These are phyloP conservation scores for Monosporascus sp. DNA, from an alignment of 2,329 filamentous ascomycete genomes.

Conservation along the genomic window DNA sequence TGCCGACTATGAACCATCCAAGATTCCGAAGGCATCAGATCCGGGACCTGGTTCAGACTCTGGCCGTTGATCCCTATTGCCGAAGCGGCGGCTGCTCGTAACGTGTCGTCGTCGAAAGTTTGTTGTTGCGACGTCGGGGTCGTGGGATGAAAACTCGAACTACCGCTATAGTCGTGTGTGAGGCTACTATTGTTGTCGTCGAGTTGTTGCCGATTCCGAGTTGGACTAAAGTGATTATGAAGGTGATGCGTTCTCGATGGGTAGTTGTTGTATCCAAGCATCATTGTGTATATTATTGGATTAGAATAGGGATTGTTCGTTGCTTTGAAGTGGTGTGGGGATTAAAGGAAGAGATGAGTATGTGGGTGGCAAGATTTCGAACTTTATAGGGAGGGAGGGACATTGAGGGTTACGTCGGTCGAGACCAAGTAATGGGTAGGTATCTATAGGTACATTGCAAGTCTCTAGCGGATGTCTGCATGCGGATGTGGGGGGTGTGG, in stretches of 20 bases:
- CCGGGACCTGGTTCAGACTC: slow-evolving; percentile 21
- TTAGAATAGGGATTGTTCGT: not conserved
- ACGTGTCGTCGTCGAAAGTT: slow-evolving; percentile 18
- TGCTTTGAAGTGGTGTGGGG: not conserved
- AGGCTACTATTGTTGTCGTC: slow-evolving; percentile 17
- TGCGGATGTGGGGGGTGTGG: too few relatives aligned
- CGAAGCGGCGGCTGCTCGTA: not conserved
- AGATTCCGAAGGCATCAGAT: slow-evolving; percentile 27
- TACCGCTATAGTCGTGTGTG: too few relatives aligned
- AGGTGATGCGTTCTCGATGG: slow-evolving; percentile 19
- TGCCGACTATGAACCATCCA: slow-evolving; percentile 24
- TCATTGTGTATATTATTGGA: slow-evolving; percentile 18
- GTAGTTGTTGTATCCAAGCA: slow-evolving; percentile 26
- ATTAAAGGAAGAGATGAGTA: too few relatives aligned
- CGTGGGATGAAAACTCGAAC: not conserved
- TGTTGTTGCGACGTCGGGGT: slow-evolving; percentile 13
- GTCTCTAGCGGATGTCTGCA: too few relatives aligned
- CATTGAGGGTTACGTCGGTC: too few relatives aligned
- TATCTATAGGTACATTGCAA: too few relatives aligned
- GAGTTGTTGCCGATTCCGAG: slow-evolving; percentile 6
- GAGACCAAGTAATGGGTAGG: too few relatives aligned
- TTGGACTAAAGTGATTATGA: slow-evolving; percentile 2
- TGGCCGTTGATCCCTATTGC: slow-evolving; percentile 11
- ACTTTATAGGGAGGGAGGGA: too few relatives aligned
- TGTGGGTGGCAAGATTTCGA: too few relatives aligned